Conservation (phyloP, 306 rosid genomes). For the Hylodesmum podocarpum region DNA sequence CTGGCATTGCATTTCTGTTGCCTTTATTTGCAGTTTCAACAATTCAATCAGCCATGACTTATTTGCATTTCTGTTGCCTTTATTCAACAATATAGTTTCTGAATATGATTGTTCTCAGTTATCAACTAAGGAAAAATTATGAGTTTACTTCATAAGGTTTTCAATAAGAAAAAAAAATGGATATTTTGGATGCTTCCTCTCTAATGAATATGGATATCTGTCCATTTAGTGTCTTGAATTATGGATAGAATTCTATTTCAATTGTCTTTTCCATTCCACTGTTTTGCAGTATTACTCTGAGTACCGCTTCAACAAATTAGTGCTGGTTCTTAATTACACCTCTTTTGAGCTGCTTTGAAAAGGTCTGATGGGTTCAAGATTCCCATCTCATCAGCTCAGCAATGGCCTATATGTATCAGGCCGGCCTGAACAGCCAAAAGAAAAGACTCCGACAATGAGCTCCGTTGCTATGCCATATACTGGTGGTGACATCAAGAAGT, state of each 20-base stretch:
- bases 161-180: neutral
- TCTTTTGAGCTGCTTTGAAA: constrained; percentile 37
- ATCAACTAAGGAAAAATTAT: neutral
- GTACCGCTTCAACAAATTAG: constrained; percentile 9
- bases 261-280: neutral
- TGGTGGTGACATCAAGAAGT: constrained; percentile 95
- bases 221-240: neutral
- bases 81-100: constrained; percentile 24
- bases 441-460: constrained; percentile 92
- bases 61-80: neutral
- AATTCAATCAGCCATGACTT: too few species aligned
- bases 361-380: constrained; percentile 89
- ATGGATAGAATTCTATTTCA: neutral
- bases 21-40: constrained; percentile 15
- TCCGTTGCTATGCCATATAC: constrained; percentile 94
- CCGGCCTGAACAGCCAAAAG: constrained; percentile 98
- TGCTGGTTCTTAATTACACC: neutral
- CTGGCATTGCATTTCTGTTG: constrained; percentile 2
- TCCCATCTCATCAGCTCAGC: constrained; percentile 99
- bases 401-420: constrained; percentile 98
- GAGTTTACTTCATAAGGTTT: neutral
- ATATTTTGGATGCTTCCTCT: neutral
- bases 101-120: constrained; percentile 9
- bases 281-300: constrained; percentile 51
- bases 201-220: constrained; percentile 11